Evolutionary conservation across 2,329 filamentous ascomycete genomes (phyloP).

Genomic region (Fusarium robinianum): DNA sequence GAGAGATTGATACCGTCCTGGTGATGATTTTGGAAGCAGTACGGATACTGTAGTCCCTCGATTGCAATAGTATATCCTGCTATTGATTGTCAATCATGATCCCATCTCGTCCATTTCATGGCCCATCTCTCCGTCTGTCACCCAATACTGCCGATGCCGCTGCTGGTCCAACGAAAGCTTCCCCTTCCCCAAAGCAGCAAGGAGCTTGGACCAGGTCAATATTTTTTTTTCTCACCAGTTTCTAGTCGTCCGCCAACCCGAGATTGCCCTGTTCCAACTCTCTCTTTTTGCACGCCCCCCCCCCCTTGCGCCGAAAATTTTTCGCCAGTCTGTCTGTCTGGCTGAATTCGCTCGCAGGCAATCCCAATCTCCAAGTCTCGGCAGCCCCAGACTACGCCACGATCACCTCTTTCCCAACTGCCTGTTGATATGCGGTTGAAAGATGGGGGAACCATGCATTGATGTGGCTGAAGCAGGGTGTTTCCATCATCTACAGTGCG

Average conservation of each 20-base stretch:
- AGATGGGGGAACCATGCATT: slow-evolving; percentile 11
- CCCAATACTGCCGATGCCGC: slow-evolving; percentile 14
- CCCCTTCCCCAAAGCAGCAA: slow-evolving; percentile 32
- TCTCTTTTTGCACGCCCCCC: slow-evolving; percentile 19
- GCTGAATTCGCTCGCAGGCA: slow-evolving; percentile 7
- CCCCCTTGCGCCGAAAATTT: slow-evolving; percentile 35
- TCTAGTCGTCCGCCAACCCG: slow-evolving; percentile 26
- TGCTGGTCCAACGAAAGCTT: no score
- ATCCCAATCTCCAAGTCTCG: slow-evolving; percentile 28
- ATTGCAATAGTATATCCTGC: slow-evolving; percentile 22
- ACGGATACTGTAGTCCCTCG: neutral
- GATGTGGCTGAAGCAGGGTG: slow-evolving; percentile 21
- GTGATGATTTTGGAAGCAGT: neutral
- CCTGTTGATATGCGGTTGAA: slow-evolving; percentile 9
- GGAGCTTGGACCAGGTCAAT: slow-evolving; percentile 31
- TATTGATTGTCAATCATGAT: neutral
- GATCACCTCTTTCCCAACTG: neutral
- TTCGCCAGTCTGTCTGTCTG: slow-evolving; percentile 22
- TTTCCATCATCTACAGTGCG: slow-evolving; percentile 21
- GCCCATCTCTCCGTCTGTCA: neutral
- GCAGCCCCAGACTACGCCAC: slow-evolving; percentile 24
- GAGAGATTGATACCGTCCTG: neutral
- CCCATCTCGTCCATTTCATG: slow-evolving; percentile 1
- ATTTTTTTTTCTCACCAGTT: slow-evolving; percentile 29
- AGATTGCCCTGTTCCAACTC: slow-evolving; percentile 27